Conservation (phyloP, 2,329 filamentous ascomycete genomes). For the Exutisphaerella laricina region DNA sequence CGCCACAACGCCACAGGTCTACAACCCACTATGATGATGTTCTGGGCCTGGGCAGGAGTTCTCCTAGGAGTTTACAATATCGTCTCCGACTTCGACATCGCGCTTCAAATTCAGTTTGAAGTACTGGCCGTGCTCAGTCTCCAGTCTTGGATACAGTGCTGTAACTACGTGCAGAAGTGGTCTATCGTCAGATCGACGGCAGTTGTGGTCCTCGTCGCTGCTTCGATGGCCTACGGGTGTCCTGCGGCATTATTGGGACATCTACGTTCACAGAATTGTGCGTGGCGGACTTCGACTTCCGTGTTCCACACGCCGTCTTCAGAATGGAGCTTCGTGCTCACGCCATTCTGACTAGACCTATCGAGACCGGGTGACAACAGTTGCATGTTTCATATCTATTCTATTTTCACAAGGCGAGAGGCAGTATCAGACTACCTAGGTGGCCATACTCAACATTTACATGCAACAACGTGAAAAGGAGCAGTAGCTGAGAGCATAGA, state of each 20-base stretch:
- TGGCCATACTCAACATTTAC: no score
- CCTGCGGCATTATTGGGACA: slow-evolving; percentile 63
- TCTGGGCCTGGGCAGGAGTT: slow-evolving; percentile 63
- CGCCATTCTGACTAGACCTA: no score
- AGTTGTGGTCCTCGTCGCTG: slow-evolving; percentile 48
- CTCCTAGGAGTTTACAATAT: slow-evolving; percentile 60
- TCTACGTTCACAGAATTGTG: slow-evolving; percentile 60
- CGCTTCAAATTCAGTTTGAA: slow-evolving; percentile 52
- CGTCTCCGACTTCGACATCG: slow-evolving; percentile 49
- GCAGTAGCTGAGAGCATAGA: no score
- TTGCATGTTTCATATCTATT: no score
- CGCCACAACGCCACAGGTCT: slow-evolving; percentile 61
- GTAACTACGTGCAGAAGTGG: slow-evolving; percentile 56
- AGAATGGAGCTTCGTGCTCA: slow-evolving; percentile 30
- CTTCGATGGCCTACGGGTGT: slow-evolving; percentile 60
- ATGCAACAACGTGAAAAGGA: no score
- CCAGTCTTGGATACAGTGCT: slow-evolving; percentile 52
- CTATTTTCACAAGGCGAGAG: no score
- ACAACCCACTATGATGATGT: slow-evolving; percentile 65
- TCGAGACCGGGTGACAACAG: no score
- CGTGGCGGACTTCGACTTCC: slow-evolving; percentile 60
- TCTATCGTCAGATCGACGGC: slow-evolving; percentile 44
- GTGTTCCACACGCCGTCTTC: slow-evolving; percentile 56
- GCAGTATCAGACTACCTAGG: no score
- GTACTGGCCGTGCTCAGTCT: slow-evolving; percentile 50